phyloP scores from a whole-genome alignment of 495 filamentous ascomycete genomes.

The Penicillium daleae region DNA sequence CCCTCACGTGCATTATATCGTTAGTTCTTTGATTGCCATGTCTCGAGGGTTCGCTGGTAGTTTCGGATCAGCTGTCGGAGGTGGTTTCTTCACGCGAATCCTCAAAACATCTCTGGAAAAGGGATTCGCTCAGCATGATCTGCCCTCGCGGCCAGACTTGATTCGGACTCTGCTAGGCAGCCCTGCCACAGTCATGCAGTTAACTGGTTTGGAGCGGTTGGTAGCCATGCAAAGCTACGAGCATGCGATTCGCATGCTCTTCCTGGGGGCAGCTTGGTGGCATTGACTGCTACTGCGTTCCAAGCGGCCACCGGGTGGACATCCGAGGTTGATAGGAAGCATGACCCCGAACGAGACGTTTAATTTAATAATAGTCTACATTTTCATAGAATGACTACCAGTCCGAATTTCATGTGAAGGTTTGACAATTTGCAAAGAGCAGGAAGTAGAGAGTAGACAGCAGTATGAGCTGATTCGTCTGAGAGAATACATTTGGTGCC shows the following conservation, averaged over 20 bases:
- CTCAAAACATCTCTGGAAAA: conserved; percentile 56
- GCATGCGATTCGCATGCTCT: conserved; percentile 58
- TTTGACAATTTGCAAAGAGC: neutral
- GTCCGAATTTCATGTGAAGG: neutral
- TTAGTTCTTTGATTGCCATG: conserved; percentile 69
- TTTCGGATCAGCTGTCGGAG: conserved; percentile 77
- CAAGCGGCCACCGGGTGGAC: conserved; percentile 75
- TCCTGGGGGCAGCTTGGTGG: conserved; percentile 59
- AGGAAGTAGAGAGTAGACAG: neutral
- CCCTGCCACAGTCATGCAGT: conserved; percentile 60
- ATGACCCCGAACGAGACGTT: conserved; percentile 1
- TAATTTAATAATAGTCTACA: neutral
- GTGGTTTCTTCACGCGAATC: conserved; percentile 69
- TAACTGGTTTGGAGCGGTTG: conserved; percentile 56
- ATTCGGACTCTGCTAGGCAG: conserved; percentile 68
- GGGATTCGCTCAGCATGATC: conserved; percentile 58
- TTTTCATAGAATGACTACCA: neutral
- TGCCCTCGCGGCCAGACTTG: conserved; percentile 54
- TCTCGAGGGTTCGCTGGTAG: conserved; percentile 75
- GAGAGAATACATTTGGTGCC: neutral
- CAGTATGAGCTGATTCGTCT: neutral
- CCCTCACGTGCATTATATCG: conserved; percentile 67
- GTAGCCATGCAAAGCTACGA: conserved; percentile 69
- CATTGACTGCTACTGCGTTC: conserved; percentile 55
- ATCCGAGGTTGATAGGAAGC: conserved; percentile 16